Evolutionary conservation across 345 rosid genomes (phyloP).

Genomic region (Rhodomyrtus tomentosa): DNA sequence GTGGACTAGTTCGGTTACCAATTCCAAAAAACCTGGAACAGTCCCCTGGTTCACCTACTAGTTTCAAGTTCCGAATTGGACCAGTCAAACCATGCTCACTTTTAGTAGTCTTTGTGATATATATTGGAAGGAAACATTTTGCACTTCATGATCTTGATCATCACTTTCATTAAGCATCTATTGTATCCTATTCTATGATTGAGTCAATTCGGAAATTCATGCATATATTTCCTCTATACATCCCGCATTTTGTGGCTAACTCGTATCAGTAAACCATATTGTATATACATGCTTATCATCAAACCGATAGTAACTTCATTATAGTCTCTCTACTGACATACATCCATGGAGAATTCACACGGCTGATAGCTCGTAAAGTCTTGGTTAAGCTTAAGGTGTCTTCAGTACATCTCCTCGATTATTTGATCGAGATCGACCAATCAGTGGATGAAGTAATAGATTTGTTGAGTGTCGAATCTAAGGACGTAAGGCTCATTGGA

Average conservation of each 20-base stretch:
- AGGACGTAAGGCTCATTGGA: neutral
- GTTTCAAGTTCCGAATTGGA: neutral
- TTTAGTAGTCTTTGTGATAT: neutral
- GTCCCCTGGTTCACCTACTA: neutral
- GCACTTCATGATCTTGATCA: neutral
- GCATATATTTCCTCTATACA: neutral
- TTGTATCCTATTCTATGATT: no score
- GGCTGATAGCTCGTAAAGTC: neutral
- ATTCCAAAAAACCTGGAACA: neutral
- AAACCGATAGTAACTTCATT: neutral
- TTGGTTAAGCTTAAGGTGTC: neutral
- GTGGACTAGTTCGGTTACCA: neutral
- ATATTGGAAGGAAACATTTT: neutral
- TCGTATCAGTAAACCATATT: neutral
- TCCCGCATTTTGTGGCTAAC: neutral
- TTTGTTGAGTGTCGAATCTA: neutral
- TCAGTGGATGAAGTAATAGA: neutral
- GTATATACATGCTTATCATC: neutral
- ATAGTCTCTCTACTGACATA: neutral
- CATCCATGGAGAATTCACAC: neutral
- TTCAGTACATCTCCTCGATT: no score
- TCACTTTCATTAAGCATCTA: neutral
- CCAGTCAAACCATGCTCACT: neutral
- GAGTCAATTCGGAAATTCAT: neutral
- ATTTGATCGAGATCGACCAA: neutral